A percentile compares a stretch with the other conserved stretches of the same genome.
Conservation (phyloP, 495 filamentous ascomycete species). For the Trypethelium eluteriae region DNA sequence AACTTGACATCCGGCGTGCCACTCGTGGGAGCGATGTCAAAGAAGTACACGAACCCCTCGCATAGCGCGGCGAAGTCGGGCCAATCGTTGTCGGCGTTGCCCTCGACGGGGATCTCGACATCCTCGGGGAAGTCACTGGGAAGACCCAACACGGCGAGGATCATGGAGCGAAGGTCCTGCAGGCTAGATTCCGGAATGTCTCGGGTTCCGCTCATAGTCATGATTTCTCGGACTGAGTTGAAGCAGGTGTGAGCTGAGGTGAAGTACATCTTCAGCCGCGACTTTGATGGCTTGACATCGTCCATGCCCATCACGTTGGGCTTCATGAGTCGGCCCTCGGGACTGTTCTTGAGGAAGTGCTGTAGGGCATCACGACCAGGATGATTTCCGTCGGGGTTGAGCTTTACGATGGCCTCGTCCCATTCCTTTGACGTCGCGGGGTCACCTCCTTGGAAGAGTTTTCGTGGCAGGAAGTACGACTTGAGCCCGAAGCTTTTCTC, state of each 20-base stretch:
- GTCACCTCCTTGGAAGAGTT: background rate
- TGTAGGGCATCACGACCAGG: background rate
- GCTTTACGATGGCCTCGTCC: background rate
- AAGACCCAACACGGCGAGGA: background rate
- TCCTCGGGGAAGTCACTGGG: background rate
- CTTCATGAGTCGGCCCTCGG: background rate
- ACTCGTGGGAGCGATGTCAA: constrained; percentile 1
- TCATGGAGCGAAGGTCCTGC: background rate
- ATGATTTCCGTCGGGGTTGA: background rate
- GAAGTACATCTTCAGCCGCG: background rate
- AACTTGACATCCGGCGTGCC: constrained; percentile 11
- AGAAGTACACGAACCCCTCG: background rate
- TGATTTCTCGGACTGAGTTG: background rate
- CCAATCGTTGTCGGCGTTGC: background rate
- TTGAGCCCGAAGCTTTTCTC: background rate
- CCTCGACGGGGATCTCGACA: background rate
- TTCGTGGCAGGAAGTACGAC: background rate
- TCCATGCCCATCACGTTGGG: background rate
- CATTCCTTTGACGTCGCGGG: background rate
- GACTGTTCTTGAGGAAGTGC: background rate
- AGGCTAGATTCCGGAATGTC: background rate
- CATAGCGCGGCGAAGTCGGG: background rate
- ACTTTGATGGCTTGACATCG: background rate
- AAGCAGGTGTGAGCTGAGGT: background rate
- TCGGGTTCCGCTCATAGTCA: background rate